Base-by-base conservation (phyloP, 1,284 basidiomycete species). In the Ceratobasidium sp. region DNA sequence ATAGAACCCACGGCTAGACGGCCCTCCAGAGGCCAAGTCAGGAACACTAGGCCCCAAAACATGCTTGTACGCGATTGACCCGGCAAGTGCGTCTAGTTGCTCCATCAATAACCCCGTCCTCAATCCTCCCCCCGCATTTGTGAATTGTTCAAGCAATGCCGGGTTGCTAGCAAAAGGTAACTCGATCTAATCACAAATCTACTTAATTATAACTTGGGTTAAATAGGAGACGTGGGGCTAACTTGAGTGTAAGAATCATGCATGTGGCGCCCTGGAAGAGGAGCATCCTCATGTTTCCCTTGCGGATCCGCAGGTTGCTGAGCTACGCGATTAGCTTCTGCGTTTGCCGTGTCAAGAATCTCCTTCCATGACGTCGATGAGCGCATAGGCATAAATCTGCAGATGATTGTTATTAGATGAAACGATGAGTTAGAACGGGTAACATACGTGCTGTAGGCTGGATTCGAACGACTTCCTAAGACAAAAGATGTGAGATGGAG, bases 11-110 rank as follows among this genome's bases (percentile, higher is more conserved):
- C 86, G 90, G 85, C 57, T 87, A 78, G 72, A 90, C 81, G 67
- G 67, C 13, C 55, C 67, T 16, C 21, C 63, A 46, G 72, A 55
- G 8, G 30, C 23, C 26, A 73, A 32, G 41, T 64, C 54, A 14
- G 59, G 50, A 32, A 89, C 87, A 30, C 83, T 82, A 0, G 88
- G 89, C 0, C 88, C 89, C 0, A 94, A 85, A 82, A 92, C 88
- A 80, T 93, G 91, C 77, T 92, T 91, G 81, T 94, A 94, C 1
- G 91, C 86, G 74, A 94, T 92, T 2, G 91, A 91, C 13, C 92
- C 93, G 1, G 93, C 92, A 18, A 94, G 83, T 6, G 91, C 92
- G 79, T 95, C 93, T 52, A 94, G 84, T 78, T 94, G 88, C 78
- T 91, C 89, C 87, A 91, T 88, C 32, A 91, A 80, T 85, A 89